These are phyloP conservation scores for Staphylotrichum longicolle DNA, from an alignment of 495 filamentous ascomycete species.

Conservation along the genomic window DNA sequence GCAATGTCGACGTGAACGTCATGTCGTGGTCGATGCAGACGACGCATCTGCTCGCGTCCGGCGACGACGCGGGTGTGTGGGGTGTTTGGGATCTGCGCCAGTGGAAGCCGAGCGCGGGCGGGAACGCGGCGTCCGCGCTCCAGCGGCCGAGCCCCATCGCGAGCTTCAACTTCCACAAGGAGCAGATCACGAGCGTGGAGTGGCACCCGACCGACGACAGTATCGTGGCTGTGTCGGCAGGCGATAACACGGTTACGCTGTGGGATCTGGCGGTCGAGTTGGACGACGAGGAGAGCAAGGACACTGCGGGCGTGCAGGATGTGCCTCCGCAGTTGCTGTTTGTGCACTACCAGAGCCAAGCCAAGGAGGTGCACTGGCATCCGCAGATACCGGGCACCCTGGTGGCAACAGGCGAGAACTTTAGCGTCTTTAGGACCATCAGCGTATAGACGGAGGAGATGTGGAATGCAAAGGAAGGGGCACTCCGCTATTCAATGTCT, in stretches of 20 bases:
- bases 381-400: slow-evolving; percentile 90
- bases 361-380: slow-evolving; percentile 97
- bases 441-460: slow-evolving; percentile 49
- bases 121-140: slow-evolving; percentile 31
- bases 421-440: slow-evolving; percentile 71
- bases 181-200: slow-evolving; percentile 92
- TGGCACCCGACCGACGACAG: slow-evolving; percentile 97
- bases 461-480: neutral
- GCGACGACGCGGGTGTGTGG: slow-evolving; percentile 92
- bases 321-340: slow-evolving; percentile 94
- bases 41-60: slow-evolving; percentile 83
- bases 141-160: slow-evolving; percentile 70
- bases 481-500: neutral
- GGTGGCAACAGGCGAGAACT: slow-evolving; percentile 84
- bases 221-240: slow-evolving; percentile 87
- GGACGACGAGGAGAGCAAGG: slow-evolving; percentile 92
- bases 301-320: slow-evolving; percentile 80
- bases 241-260: slow-evolving; percentile 88
- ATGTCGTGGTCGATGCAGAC: slow-evolving; percentile 90
- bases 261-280: slow-evolving; percentile 97
- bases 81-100: slow-evolving; percentile 93
- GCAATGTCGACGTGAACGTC: slow-evolving; percentile 86
- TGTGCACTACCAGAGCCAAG: slow-evolving; percentile 90
- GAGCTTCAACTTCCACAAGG: slow-evolving; percentile 88
- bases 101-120: slow-evolving; percentile 67